A percentile compares a stretch with the other conserved stretches of the same genome.
Conservation (phyloP, 2,329 filamentous ascomycete genomes). For the Hymenoscyphus repandus region DNA sequence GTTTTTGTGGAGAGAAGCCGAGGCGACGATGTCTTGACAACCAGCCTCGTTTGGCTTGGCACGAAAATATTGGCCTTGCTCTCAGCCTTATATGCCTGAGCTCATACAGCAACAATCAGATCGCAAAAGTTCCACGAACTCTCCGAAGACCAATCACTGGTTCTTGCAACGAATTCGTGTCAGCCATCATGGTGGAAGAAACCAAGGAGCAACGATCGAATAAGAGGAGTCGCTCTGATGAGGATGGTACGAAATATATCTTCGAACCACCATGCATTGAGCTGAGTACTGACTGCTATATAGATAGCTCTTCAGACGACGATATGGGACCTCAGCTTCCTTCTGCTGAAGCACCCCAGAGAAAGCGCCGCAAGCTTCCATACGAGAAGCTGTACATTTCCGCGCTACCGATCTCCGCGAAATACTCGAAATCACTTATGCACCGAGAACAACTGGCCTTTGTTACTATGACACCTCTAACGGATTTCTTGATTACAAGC, state of each 20-base stretch:
- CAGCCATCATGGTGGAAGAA: constrained; percentile 30
- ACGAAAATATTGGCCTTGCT: constrained; percentile 2
- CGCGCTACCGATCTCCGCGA: constrained; percentile 72
- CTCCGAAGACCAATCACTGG: background rate
- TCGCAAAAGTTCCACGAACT: background rate
- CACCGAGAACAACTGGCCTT: constrained; percentile 93
- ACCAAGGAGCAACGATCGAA: constrained; percentile 36
- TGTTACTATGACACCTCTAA: constrained; percentile 80
- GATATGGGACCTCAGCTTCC: constrained; percentile 92
- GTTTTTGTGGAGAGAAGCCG: background rate
- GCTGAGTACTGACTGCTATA: constrained; percentile 7
- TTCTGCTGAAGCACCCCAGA: constrained; percentile 71
- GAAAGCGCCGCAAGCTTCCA: constrained; percentile 84
- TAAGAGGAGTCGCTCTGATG: constrained; percentile 53
- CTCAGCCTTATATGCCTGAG: constrained; percentile 4
- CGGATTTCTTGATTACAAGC: constrained; percentile 92
- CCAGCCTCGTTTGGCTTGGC: background rate
- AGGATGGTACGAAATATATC: constrained; percentile 19
- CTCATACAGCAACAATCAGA: background rate
- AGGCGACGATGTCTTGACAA: background rate
- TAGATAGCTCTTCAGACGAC: constrained; percentile 66
- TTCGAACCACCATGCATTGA: too few relatives aligned
- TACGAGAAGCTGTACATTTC: constrained; percentile 95
- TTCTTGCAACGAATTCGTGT: too few relatives aligned
- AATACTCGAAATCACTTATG: constrained; percentile 96